Evolutionary conservation across 2,329 filamentous ascomycete genomes (phyloP), one percentile per base, ranked within the genome.

Genomic region (Sodiomyces alkalinus): DNA sequence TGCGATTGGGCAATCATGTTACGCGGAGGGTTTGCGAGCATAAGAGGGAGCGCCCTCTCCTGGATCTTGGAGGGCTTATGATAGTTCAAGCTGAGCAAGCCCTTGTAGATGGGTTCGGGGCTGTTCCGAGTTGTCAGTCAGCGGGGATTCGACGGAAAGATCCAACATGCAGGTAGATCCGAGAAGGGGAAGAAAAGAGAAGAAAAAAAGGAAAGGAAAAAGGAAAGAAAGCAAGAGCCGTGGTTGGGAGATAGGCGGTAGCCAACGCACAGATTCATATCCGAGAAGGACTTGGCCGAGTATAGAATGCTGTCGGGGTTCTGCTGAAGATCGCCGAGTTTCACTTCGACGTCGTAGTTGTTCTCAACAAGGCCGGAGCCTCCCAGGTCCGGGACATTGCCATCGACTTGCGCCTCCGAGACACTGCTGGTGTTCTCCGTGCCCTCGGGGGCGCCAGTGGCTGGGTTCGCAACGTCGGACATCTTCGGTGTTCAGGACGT

Each of bases 1-100:
- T 98, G 90, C n/a, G 90, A 98, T 56, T 98, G 90, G 4, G 86
- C 90, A 47, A 98, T 87, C 68, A 98, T 80, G 55, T 96, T 96
- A 39, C 68, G 67, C 1, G 87, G 79, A n/a, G 90, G 87, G 47
- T 93, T 64, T 42, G 69, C 61, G 38, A 98, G 69, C 46, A 98
- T 79, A 31, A 98, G 66, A 17, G 90, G 90, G 12, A 98, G 68
- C 2, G 90, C 90, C 42, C 79, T 82, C 53, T 93, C 90, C 60
- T 98, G 90, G 40, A 98, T 92, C 60, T 98, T 98, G 32, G 90
- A 96, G 1, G 90, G 90, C 55, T 92, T 92, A 46, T 76, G 69
- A 62, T 94, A 96, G 56, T 80, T 80, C 68, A 96, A 80, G 30
- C 70, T 63, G 26, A 74, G 62, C 18, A 94, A 66, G 26, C 83